These are phyloP conservation scores for Naganishia vishniacii DNA, from an alignment of 768 basidiomycete species.

Conservation along the genomic window DNA sequence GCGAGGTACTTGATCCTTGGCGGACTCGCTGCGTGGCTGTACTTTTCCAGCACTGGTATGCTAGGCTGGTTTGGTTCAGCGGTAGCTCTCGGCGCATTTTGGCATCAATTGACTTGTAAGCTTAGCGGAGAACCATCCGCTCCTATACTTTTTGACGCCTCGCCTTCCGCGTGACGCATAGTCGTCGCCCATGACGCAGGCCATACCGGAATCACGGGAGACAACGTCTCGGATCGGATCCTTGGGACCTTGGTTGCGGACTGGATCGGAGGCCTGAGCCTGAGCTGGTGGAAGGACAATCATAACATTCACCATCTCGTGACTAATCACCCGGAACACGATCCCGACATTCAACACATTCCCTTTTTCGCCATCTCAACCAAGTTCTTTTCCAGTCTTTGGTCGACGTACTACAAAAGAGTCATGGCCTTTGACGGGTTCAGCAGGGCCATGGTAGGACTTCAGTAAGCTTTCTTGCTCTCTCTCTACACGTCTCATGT, in stretches of 20 bases:
- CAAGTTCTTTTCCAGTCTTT: constrained; percentile 74
- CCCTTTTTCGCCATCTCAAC: constrained; percentile 94
- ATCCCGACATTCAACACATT: constrained; percentile 58
- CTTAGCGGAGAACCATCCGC: background rate
- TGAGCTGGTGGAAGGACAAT: constrained; percentile 93
- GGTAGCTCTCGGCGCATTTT: constrained; percentile 74
- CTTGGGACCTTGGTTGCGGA: constrained; percentile 66
- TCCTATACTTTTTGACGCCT: background rate
- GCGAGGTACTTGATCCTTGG: constrained; percentile 69
- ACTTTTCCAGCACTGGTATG: constrained; percentile 34
- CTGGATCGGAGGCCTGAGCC: constrained; percentile 83
- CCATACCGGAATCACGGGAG: constrained; percentile 85
- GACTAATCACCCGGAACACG: constrained; percentile 96
- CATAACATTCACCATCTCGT: constrained; percentile 96
- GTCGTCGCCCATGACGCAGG: constrained; percentile 88
- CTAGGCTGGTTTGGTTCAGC: constrained; percentile 56
- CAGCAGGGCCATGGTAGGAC: constrained; percentile 59
- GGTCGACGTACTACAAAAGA: constrained; percentile 91
- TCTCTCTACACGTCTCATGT: background rate
- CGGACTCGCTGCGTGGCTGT: constrained; percentile 34
- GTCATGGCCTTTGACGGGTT: constrained; percentile 71
- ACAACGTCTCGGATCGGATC: constrained; percentile 73
- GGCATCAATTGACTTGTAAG: constrained; percentile 82
- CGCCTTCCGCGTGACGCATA: constrained; percentile 22
- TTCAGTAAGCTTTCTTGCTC: constrained; percentile 55